These are phyloP conservation scores for Yamadazyma akitaensis DNA, from an alignment of 805 yeast species.

Conservation along the genomic window DNA sequence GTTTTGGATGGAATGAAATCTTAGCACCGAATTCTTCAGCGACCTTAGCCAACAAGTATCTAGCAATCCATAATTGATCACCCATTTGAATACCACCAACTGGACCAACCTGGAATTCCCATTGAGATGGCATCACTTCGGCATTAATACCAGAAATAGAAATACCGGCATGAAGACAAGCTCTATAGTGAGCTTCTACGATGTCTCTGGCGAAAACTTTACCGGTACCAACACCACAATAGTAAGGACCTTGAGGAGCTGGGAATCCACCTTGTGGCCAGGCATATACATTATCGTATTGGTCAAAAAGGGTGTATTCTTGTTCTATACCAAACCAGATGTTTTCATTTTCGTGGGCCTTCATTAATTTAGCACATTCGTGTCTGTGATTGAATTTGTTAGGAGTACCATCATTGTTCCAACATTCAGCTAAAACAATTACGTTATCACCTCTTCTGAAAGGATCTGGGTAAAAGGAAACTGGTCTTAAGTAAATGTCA, in stretches of 20 bases:
- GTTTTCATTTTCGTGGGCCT: slow-evolving; percentile 78
- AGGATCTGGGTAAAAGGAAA: slow-evolving; percentile 91
- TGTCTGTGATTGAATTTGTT: slow-evolving; percentile 98
- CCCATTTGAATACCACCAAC: slow-evolving; percentile 95
- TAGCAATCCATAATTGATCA: slow-evolving; percentile 94
- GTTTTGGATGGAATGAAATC: slow-evolving; percentile 99
- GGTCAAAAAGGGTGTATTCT: slow-evolving; percentile 95
- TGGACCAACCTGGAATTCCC: slow-evolving; percentile 99
- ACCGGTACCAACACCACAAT: slow-evolving; percentile 99
- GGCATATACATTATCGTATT: slow-evolving; percentile 85
- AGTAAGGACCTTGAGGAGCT: slow-evolving; percentile 99
- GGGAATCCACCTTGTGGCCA: slow-evolving; percentile 99
- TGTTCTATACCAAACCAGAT: slow-evolving; percentile 99
- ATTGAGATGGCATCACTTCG: slow-evolving; percentile 99
- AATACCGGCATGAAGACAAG: slow-evolving; percentile 91
- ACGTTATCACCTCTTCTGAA: slow-evolving; percentile 98
- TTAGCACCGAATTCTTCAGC: slow-evolving; percentile 99
- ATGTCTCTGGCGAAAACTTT: slow-evolving; percentile 97
- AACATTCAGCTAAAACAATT: slow-evolving; percentile 92
- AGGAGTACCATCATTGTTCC: slow-evolving; percentile 98
- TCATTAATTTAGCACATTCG: slow-evolving; percentile 92
- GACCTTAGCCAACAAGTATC: slow-evolving; percentile 88
- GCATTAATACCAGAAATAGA: slow-evolving; percentile 95
- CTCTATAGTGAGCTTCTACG: slow-evolving; percentile 98
- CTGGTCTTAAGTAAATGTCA: slow-evolving; percentile 94